These are phyloP conservation scores for Colletotrichum spaethianum DNA, from an alignment of 2,329 filamentous ascomycete species.

Conservation along the genomic window DNA sequence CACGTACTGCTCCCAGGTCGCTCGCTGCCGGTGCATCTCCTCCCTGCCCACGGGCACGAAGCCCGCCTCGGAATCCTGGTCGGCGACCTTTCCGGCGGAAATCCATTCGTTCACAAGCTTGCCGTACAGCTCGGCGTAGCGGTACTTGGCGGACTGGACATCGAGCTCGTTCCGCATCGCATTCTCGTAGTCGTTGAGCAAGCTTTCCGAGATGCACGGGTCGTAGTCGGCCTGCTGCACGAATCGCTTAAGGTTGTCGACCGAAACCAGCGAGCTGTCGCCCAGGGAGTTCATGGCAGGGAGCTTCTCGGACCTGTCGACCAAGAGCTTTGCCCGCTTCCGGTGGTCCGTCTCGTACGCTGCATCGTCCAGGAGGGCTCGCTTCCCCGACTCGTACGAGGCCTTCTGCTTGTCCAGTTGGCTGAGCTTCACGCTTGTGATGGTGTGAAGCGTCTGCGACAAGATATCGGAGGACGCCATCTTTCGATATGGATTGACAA, in stretches of 20 bases:
- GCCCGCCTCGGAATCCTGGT: constrained; percentile 48
- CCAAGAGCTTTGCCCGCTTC: constrained; percentile 51
- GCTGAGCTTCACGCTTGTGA: constrained; percentile 69
- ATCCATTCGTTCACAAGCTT: constrained; percentile 69
- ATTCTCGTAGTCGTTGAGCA: constrained; percentile 62
- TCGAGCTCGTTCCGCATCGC: constrained; percentile 62
- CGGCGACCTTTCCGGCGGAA: constrained; percentile 50
- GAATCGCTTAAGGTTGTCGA: constrained; percentile 63
- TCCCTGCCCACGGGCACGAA: constrained; percentile 65
- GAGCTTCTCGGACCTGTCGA: constrained; percentile 54
- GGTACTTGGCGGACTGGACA: constrained; percentile 66
- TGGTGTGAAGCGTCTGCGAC: constrained; percentile 67
- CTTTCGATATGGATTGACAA: neutral
- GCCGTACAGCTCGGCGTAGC: constrained; percentile 70
- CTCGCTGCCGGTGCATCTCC: constrained; percentile 67
- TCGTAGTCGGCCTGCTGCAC: constrained; percentile 68
- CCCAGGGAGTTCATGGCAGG: constrained; percentile 49
- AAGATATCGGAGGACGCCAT: constrained; percentile 58
- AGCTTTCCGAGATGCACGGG: constrained; percentile 62
- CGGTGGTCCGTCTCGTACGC: constrained; percentile 44
- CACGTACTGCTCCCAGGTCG: constrained; percentile 69
- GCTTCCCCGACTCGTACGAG: constrained; percentile 63
- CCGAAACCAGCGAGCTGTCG: constrained; percentile 48
- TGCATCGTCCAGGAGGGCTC: constrained; percentile 53
- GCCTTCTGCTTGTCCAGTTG: constrained; percentile 67